Conservation (phyloP, 2,329 filamentous ascomycete genomes). For the Clathrospora elynae region DNA sequence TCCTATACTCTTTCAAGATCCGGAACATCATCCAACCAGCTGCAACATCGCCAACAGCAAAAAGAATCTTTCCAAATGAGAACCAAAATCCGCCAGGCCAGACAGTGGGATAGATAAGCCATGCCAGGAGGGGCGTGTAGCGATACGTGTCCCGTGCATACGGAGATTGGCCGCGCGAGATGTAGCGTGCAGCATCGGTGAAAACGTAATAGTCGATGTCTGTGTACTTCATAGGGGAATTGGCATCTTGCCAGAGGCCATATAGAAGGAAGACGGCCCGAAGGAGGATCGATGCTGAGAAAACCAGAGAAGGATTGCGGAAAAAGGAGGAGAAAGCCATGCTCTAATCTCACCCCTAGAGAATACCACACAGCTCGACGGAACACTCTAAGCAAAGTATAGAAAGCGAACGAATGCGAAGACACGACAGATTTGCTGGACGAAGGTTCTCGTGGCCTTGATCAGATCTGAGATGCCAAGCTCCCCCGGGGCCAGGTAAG, state of each 20-base stretch:
- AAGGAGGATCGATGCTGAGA: constrained; percentile 61
- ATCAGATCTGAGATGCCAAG: constrained; percentile 3
- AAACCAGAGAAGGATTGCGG: constrained; percentile 44
- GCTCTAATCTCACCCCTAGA: no score
- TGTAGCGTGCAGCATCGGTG: constrained; percentile 86
- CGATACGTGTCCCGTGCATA: constrained; percentile 94
- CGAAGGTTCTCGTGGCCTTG: constrained; percentile 1
- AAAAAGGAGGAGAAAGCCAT: constrained; percentile 44
- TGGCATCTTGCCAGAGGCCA: constrained; percentile 88
- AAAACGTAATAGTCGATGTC: constrained; percentile 99
- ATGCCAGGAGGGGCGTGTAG: constrained; percentile 92
- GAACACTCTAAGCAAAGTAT: no score
- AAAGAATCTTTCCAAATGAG: constrained; percentile 84
- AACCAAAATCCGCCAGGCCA: constrained; percentile 67
- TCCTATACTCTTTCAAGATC: constrained; percentile 53
- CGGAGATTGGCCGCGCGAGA: constrained; percentile 70
- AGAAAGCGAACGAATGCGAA: no score
- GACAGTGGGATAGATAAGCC: constrained; percentile 83
- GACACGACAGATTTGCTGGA: not conserved
- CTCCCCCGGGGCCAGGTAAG: constrained; percentile 12
- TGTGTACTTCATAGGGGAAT: constrained; percentile 94
- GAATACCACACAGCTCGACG: no score
- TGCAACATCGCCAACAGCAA: constrained; percentile 80
- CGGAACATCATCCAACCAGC: constrained; percentile 78
- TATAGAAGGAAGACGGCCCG: constrained; percentile 79